Base-by-base conservation (phyloP, 225 moss, liverwort and hornwort species). In the Pseudisothecium myosuroides region DNA sequence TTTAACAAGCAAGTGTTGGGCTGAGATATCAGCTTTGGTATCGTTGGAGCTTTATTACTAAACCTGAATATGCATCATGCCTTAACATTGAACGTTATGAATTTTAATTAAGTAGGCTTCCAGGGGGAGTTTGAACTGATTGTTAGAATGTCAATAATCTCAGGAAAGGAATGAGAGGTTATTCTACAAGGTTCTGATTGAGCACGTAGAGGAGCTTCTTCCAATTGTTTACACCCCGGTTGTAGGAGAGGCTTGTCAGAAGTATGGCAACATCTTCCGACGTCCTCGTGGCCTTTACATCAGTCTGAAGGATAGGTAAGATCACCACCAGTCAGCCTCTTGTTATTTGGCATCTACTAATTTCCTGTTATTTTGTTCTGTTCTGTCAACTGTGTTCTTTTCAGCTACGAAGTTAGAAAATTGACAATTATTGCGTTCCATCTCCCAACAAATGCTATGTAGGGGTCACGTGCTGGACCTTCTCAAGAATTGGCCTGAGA, bases 241-340 rank as follows among this genome's bases (percentile, higher is more conserved):
- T 81, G 98, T 98, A 58, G 98, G 98, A 88, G 98, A 98, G 92
- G 98, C 97, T 52, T 98, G 98, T 88, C 96, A 98, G 76, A 97
- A 98, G 88, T 98, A 98, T 83, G 97, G 98, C 87, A 93, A 94
- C 81, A 95, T 98, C 85, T 96, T 96, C 90, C 94, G 96, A 86
- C 94, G 95, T 85, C 97, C 98, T 23, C 94, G 86, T 81, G 98
- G 98, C 55, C 96, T 98, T 68, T 98, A 97, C 89, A 95, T 98
- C 90, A 95, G 87, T 78, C 81, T 95, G 59, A 95, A 97, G 88
- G 98, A 98, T 78, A 95, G 93, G 97, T 96, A 84, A 83, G 76
- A 83, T 56, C 76, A 76, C 39, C 83, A 23, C 26, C n/a, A 86
- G n/a, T 58, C 55, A 79, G 83, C 52, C 32, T 86, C 75, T 88